Evolutionary conservation across 2,329 filamentous ascomycete genomes (phyloP).

Genomic region (Aspergillus pseudoterreus): DNA sequence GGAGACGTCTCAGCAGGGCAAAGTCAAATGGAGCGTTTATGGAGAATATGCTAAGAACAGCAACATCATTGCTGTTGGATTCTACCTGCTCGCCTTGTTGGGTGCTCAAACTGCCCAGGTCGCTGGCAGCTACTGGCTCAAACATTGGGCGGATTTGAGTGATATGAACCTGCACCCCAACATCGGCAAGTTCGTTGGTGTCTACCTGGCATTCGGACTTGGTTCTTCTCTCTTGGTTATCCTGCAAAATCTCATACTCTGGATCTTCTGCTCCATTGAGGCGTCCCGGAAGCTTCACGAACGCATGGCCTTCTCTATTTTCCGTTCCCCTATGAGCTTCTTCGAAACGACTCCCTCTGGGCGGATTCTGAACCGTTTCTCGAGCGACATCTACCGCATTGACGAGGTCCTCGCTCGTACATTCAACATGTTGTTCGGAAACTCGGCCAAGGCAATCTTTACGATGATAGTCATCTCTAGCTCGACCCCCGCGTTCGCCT

Average conservation of each 20-base stretch:
- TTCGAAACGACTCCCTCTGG: slow-evolving; percentile 96
- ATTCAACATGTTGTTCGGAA: slow-evolving; percentile 94
- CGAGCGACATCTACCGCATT: slow-evolving; percentile 65
- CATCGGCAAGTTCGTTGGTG: slow-evolving; percentile 84
- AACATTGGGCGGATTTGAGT: slow-evolving; percentile 85
- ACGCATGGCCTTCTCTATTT: slow-evolving; percentile 94
- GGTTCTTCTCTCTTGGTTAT: slow-evolving; percentile 82
- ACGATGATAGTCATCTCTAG: slow-evolving; percentile 82
- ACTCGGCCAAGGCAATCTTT: slow-evolving; percentile 70
- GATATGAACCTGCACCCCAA: slow-evolving; percentile 63
- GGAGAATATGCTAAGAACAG: slow-evolving; percentile 91
- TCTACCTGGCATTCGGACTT: slow-evolving; percentile 93
- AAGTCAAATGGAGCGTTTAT: slow-evolving; percentile 97
- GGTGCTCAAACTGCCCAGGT: slow-evolving; percentile 79
- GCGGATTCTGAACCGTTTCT: slow-evolving; percentile 95
- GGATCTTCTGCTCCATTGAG: slow-evolving; percentile 99
- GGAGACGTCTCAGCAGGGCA: slow-evolving; percentile 88
- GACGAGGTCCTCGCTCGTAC: slow-evolving; percentile 93
- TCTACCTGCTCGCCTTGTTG: slow-evolving; percentile 76
- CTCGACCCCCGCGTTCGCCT: slow-evolving; percentile 74
- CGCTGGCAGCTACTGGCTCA: slow-evolving; percentile 86
- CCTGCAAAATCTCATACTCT: slow-evolving; percentile 87
- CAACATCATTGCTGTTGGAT: slow-evolving; percentile 75
- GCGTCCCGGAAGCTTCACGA: slow-evolving; percentile 95
- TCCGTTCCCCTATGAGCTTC: slow-evolving; percentile 97